Base-by-base conservation (phyloP, 2,329 filamentous ascomycete species). In the Elsinoe batatas region DNA sequence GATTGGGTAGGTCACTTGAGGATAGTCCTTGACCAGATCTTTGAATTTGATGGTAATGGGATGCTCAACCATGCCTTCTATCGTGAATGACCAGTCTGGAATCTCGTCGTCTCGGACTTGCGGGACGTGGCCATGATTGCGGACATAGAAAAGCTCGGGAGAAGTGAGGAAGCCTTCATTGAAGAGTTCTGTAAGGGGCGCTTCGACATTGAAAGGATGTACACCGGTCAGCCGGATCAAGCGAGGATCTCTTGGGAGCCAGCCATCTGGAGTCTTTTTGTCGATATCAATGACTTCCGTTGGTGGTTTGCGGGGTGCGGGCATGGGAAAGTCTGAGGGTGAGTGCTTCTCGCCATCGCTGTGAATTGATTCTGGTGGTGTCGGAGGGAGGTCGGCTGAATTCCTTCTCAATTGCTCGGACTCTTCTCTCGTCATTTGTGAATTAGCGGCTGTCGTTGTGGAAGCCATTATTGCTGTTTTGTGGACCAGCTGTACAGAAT, bases 121-220 rank as follows among this genome's bases (percentile, higher is more conserved):
- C 1, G 90, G 91, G 6, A 95, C 90, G 0, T 82, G 74, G 12
- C 91, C 91, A 73, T 96, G 91, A 64, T 95, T 96, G 35, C 91
- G 78, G 7, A 96, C 91, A 68, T 94, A 96, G 71, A 95, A 93
- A 1, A 96, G 75, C 63, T 95, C 86, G 11, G 89, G 86, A 37
- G 84, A 88, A 0, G 90, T 96, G 36, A 96, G 74, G 66, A 95
- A 95, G 0, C 91, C 89, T 72, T 83, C 76, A 57, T 91, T 79
- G 69, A 83, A 95, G 1, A 95, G 74, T 13, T 83, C 82, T 55
- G 81, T 87, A 7, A 96, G 72, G 0, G 91, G 90, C 8, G 91
- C 80, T 70, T 96, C 91, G 49, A 87, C 85, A 63, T 96, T 96
- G 75, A 94, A 95, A 1, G 91, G 91, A 69, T 95, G 91, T 5